Evolutionary conservation across 768 basidiomycete genomes (phyloP).

Genomic region (Exidia glandulosa): DNA sequence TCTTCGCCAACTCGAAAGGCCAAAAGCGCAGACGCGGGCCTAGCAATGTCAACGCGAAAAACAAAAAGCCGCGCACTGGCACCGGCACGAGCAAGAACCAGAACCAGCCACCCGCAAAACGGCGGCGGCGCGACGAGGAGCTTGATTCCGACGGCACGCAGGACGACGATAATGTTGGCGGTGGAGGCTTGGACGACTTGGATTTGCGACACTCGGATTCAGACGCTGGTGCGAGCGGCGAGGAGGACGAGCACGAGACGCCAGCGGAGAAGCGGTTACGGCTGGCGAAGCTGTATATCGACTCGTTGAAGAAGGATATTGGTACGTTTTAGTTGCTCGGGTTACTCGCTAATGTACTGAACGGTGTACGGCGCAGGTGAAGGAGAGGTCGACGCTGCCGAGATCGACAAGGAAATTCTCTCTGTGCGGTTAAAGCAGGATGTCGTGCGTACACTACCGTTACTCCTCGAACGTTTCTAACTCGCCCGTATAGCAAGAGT

Average conservation of each 20-base stretch:
- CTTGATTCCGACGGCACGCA: slow-evolving; percentile 51
- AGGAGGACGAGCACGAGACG: slow-evolving; percentile 82
- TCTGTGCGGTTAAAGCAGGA: slow-evolving; percentile 85
- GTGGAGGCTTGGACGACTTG: slow-evolving; percentile 50
- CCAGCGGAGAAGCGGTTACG: slow-evolving; percentile 88
- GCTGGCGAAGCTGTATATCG: slow-evolving; percentile 82
- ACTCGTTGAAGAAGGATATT: slow-evolving; percentile 68
- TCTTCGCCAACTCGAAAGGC: slow-evolving; percentile 54
- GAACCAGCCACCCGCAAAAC: slow-evolving; percentile 4
- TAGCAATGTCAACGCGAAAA: slow-evolving; percentile 13
- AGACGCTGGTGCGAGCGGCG: slow-evolving; percentile 54
- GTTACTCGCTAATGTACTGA: neutral
- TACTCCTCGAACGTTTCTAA: neutral
- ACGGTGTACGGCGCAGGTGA: slow-evolving; percentile 38
- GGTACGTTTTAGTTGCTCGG: slow-evolving; percentile 28
- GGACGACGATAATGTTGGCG: slow-evolving; percentile 32
- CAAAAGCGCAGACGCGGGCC: slow-evolving; percentile 56
- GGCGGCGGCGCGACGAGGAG: slow-evolving; percentile 42
- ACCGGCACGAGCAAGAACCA: slow-evolving; percentile 21
- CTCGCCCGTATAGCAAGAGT: slow-evolving; percentile 38
- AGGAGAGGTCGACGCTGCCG: slow-evolving; percentile 89
- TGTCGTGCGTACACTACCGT: slow-evolving; percentile 35
- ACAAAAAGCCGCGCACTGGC: slow-evolving; percentile 18
- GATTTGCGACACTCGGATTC: slow-evolving; percentile 50
- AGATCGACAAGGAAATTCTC: slow-evolving; percentile 89